Conservation (phyloP, 2,329 filamentous ascomycete species). For the Podosphaera aphanis region DNA sequence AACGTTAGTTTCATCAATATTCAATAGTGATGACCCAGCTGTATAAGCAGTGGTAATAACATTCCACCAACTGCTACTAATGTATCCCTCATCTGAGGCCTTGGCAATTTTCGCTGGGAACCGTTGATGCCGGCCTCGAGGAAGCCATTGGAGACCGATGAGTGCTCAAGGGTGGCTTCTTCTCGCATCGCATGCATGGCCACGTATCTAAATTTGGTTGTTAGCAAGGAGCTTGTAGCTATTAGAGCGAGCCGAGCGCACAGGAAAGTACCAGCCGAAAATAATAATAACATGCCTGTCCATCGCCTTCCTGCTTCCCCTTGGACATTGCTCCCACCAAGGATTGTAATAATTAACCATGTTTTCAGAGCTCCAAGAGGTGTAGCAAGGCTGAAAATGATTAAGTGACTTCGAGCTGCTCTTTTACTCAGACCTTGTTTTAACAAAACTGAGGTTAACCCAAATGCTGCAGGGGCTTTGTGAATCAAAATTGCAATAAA, state of each 20-base stretch:
- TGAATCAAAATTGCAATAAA: conserved; percentile 95
- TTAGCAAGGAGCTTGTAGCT: neutral
- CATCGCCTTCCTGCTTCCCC: conserved; percentile 46
- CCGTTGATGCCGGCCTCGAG: conserved; percentile 20
- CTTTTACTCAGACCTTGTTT: conserved; percentile 82
- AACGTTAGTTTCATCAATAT: neutral
- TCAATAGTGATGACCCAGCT: conserved; percentile 50
- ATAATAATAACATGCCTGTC: conserved; percentile 81
- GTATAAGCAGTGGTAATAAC: conserved; percentile 53
- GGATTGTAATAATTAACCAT: conserved; percentile 52
- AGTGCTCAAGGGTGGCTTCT: conserved; percentile 26
- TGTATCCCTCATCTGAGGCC: conserved; percentile 42
- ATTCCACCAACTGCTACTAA: conserved; percentile 51
- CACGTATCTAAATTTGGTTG: conserved; percentile 42
- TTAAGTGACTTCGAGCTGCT: conserved; percentile 58
- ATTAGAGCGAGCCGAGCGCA: conserved; percentile 25
- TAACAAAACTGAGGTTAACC: conserved; percentile 68
- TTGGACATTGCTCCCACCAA: conserved; percentile 36
- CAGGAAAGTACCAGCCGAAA: conserved; percentile 89
- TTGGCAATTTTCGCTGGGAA: conserved; percentile 26
- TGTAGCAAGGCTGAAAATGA: conserved; percentile 79
- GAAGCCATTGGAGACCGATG: conserved; percentile 28
- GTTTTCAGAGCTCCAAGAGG: conserved; percentile 68
- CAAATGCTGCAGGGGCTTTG: conserved; percentile 89
- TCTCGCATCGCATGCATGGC: conserved; percentile 98